phyloP scores from a whole-genome alignment of 441 rosid genomes.

The Flueggea neowawraea region DNA sequence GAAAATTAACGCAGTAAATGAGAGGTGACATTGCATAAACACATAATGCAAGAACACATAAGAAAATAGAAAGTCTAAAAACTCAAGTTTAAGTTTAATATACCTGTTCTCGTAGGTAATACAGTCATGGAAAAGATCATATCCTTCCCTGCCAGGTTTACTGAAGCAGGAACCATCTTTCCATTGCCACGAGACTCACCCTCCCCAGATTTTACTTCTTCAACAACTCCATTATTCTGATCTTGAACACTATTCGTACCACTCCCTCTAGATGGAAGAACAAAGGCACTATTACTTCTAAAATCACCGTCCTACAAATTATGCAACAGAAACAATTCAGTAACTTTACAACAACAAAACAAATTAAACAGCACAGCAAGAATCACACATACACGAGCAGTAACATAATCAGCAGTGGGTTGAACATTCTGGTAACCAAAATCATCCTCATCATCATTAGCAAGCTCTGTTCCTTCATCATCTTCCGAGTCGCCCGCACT shows the following conservation, averaged over 20 bases:
- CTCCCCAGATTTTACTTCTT: constrained; percentile 13
- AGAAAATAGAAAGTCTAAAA: no score
- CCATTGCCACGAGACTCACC: constrained; percentile 13
- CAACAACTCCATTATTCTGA: constrained; percentile 12
- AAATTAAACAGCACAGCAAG: neutral
- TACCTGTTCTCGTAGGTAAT: constrained; percentile 19
- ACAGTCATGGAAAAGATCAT: constrained; percentile 14
- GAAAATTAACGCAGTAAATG: no score
- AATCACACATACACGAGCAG: constrained; percentile 11
- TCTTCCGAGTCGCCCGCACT: constrained; percentile 53
- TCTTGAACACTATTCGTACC: constrained; percentile 19
- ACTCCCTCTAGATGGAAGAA: constrained; percentile 19
- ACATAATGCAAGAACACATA: no score
- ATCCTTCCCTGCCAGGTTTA: constrained; percentile 18
- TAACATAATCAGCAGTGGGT: constrained; percentile 19
- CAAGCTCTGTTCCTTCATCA: constrained; percentile 53
- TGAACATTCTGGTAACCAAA: constrained; percentile 21
- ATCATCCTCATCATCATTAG: constrained; percentile 29
- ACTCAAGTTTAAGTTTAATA: no score
- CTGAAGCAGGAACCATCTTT: constrained; percentile 24
- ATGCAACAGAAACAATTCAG: neutral
- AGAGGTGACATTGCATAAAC: no score
- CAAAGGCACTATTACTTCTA: constrained; percentile 26
- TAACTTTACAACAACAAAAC: neutral
- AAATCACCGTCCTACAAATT: constrained; percentile 33